Evolutionary conservation across 1,284 basidiomycete genomes (phyloP), one percentile per base, ranked within the genome.

Genomic region (Mrakiaceae sp.): DNA sequence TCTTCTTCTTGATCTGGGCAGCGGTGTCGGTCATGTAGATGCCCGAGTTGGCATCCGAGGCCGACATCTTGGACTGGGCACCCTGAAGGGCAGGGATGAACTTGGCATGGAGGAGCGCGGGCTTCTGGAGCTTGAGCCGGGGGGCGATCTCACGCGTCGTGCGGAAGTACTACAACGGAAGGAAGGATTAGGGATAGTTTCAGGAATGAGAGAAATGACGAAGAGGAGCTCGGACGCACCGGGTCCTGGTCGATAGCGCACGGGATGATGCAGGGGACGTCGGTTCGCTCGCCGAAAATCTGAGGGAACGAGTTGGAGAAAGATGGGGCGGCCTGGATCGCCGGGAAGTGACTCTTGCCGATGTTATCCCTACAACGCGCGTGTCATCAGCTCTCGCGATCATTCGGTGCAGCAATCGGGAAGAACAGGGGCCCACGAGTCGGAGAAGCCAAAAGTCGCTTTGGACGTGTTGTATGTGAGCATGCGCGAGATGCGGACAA

Each of bases 241-340:
- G 80, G 80, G 68, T 81, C 81, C 70, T 99, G 96, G 77, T 99
- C 96, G 73, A 99, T 98, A 12, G 96, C 96, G 74, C 95, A 98
- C 2, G 96, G 96, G 71, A 98, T 98, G 53, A 99, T 81, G 73
- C 86, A 90, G 0, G 95, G 94, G 60, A 98, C 84, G 76, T 93
- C 88, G 67, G 85, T 84, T 62, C 80, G 80, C 9, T 83, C 81
- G 68, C 94, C 94, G 72, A 94, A 99, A 72, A 99, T 98, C 70
- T 98, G 91, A 9, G 96, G 95, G 81, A 98, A 98, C 40, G 94
- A 97, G 78, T 93, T 97, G 71, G 90, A 94, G 81, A 99, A 98
- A 16, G 93, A 90, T 0, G 96, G 94, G 2, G 94, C 87, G 10
- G 95, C 92, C 78, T 99, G 96, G 69, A 99, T 85, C n/a, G 96